These are phyloP conservation scores for Yamadazyma spencermartinsiae DNA, from an alignment of 1,139 yeast species.

Conservation along the genomic window DNA sequence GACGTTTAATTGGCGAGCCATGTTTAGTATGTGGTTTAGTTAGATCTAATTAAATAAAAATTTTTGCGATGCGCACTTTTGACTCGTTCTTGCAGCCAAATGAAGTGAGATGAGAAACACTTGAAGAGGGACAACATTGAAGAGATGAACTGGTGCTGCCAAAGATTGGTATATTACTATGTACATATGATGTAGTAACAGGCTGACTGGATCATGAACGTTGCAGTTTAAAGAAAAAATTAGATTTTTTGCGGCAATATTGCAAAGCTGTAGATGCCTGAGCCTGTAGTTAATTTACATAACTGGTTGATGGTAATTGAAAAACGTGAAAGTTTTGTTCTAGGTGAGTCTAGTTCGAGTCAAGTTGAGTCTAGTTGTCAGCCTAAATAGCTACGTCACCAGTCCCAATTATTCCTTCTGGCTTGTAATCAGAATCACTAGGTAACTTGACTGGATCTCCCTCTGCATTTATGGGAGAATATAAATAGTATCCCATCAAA, in stretches of 20 bases:
- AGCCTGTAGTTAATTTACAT: too few species aligned
- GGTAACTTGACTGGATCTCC: slow-evolving; percentile 53
- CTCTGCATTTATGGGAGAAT: slow-evolving; percentile 63
- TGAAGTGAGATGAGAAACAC: too few species aligned
- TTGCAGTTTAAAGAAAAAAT: background rate
- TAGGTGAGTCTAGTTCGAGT: background rate
- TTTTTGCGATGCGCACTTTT: too few species aligned
- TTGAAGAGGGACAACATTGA: too few species aligned
- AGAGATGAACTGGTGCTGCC: background rate
- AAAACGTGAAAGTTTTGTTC: too few species aligned
- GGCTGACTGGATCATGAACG: background rate
- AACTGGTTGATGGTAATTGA: too few species aligned
- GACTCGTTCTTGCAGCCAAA: too few species aligned
- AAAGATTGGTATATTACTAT: background rate
- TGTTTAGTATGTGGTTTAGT: slow-evolving; percentile 3
- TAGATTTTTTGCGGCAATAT: too few species aligned
- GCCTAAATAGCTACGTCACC: slow-evolving; percentile 55
- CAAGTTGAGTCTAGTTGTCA: background rate
- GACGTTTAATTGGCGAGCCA: slow-evolving; percentile 49
- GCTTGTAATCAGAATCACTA: slow-evolving; percentile 51
- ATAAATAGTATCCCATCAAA: slow-evolving; percentile 87
- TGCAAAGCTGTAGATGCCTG: too few species aligned
- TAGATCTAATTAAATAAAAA: too few species aligned
- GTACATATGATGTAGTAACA: background rate
- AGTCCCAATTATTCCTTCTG: slow-evolving; percentile 50